A percentile compares a stretch with the other conserved stretches of the same genome.
Evolutionary conservation across 2,329 filamentous ascomycete genomes (phyloP).

Genomic region (Mycosphaerella sp.): DNA sequence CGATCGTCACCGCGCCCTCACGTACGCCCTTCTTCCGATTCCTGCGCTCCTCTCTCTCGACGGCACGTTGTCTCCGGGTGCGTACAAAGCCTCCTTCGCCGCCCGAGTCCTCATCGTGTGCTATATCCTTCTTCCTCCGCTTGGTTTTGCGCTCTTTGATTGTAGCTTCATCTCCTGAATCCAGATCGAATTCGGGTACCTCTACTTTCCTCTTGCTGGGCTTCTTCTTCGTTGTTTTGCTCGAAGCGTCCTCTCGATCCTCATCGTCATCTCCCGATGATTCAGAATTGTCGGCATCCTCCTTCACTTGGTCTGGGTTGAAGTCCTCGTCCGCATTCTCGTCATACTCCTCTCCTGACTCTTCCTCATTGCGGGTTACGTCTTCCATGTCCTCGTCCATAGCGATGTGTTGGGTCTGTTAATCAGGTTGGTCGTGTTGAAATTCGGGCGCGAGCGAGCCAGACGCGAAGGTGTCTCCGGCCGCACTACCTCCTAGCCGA

Average conservation of each 20-base stretch:
- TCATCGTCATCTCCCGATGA: conserved; percentile 35
- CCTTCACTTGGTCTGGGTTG: conserved; percentile 33
- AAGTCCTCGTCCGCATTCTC: conserved; percentile 43
- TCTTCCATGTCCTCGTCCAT: conserved; percentile 18
- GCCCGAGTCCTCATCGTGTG: conserved; percentile 33
- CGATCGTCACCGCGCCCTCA: conserved; percentile 46
- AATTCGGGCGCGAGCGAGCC: not conserved
- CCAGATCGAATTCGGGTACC: conserved; percentile 35
- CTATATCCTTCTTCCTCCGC: conserved; percentile 35
- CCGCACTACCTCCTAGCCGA: too few species aligned
- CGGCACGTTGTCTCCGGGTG: conserved; percentile 48
- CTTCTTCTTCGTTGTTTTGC: conserved; percentile 1
- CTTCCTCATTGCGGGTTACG: conserved; percentile 11
- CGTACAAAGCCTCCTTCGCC: conserved; percentile 48
- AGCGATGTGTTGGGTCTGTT: not conserved
- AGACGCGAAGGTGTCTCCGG: too few species aligned
- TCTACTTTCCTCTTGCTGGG: conserved; percentile 36
- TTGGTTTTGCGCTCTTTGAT: conserved; percentile 43
- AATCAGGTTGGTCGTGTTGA: not conserved
- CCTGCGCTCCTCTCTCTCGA: conserved; percentile 45
- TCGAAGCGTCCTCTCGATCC: conserved; percentile 8
- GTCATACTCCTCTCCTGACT: conserved; percentile 36
- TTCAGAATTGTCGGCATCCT: conserved; percentile 28
- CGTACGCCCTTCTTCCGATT: conserved; percentile 39
- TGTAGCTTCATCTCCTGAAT: conserved; percentile 53